phyloP scores from a whole-genome alignment of 148 eudicot genomes.

The Dysphania ambrosioides region DNA sequence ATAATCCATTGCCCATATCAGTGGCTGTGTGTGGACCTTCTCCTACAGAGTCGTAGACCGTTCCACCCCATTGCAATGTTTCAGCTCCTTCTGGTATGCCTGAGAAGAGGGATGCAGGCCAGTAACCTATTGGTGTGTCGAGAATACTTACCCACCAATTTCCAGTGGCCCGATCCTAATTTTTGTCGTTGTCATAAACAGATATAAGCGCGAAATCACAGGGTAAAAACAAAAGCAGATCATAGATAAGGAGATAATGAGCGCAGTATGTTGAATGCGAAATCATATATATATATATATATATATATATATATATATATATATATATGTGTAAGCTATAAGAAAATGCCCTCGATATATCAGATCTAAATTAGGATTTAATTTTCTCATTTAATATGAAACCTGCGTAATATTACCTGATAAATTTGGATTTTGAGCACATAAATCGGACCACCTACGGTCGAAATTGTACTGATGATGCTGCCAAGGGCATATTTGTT shows the following conservation, averaged over 20 bases:
- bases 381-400: no score
- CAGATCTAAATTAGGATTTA: no score
- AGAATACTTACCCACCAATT: constrained; percentile 12
- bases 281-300: no score
- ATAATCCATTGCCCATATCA: constrained; percentile 22
- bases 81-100: constrained; percentile 7
- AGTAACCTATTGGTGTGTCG: constrained; percentile 13
- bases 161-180: not conserved
- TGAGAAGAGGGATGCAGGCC: constrained; percentile 17
- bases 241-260: no score
- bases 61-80: constrained; percentile 7
- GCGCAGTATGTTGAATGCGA: no score
- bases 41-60: constrained; percentile 5
- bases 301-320: no score
- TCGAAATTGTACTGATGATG: not conserved
- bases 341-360: no score
- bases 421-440: no score
- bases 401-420: no score
- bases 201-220: no score
- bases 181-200: not conserved
- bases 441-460: not conserved
- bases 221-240: no score
- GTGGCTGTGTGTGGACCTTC: not conserved
- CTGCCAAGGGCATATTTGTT: not conserved
- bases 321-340: no score